Evolutionary conservation across 2,329 filamentous ascomycete species (phyloP), one percentile per base, ranked within the genome.

Genomic region (Didymella pomorum): DNA sequence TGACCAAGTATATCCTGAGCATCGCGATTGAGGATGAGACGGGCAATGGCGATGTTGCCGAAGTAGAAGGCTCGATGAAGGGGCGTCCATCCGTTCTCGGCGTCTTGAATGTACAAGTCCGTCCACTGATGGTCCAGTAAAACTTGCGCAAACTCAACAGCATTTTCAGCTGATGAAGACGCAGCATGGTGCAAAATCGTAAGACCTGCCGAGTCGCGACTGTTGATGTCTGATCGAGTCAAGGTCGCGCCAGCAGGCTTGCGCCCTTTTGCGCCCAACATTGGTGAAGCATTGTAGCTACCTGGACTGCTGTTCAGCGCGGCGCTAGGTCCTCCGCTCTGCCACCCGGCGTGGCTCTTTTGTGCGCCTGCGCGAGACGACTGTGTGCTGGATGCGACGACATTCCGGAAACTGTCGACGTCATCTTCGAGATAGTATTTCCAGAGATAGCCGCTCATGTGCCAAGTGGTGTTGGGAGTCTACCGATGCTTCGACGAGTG

Each of bases 361-460:
- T 85, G 87, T 71, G 84, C 78, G 59, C 81, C 75, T 58, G 80
- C 73, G 69, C 86, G 85, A 63, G 82, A 74, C 73, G 81, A 84
- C 76, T 83, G 84, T 74, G 84, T 83, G 79, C 89, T 84, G 78
- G 87, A 87, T 74, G 89, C 89, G 85, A 99, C 86, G 76, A 96
- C 86, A 82, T 89, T 90, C 82, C 91, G 90, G 86, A 99, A 98
- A 76, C 83, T 88, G 78, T 96, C 93, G 87, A 97, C 90, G 87
- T 99, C 93, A 86, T 97, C 91, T 87, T 97, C 90, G 84, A 96
- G 90, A 79, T 94, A 98, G 78, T 87, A 92, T 86, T 93, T 93
- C 94, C 94, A 97, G 79, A 99, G 88, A 86, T 90, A 87, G 83
- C 93, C 90, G 89, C 92, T 98, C 94, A 98, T 95, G 87, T 87